Percentiles rank a stretch among this genome's conserved stretches.
Evolutionary conservation across 2,329 filamentous ascomycete genomes (phyloP).

Genomic region (Botryotinia convoluta): DNA sequence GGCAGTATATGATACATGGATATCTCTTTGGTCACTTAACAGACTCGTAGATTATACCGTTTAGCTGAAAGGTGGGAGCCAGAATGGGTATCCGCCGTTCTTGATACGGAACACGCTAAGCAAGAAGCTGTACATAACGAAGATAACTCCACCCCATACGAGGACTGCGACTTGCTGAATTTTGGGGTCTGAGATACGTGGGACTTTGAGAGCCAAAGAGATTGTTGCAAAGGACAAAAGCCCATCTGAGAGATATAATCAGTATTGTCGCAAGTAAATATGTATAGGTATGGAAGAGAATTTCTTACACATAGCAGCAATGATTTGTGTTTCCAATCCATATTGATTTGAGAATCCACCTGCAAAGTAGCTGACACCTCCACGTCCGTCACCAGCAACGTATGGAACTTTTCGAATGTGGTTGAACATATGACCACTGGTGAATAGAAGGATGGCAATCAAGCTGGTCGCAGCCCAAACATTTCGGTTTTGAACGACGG

Average conservation of each 20-base stretch:
- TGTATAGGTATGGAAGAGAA: conserved; percentile 29
- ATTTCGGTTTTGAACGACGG: conserved; percentile 84
- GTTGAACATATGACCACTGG: conserved; percentile 98
- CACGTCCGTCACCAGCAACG: conserved; percentile 77
- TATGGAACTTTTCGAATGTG: conserved; percentile 96
- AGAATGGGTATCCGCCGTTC: conserved; percentile 94
- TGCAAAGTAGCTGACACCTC: conserved; percentile 87
- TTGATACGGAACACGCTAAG: conserved; percentile 92
- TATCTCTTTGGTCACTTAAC: neutral
- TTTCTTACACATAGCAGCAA: conserved; percentile 86
- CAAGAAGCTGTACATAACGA: conserved; percentile 88
- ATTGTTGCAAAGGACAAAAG: conserved; percentile 87
- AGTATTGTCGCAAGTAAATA: conserved; percentile 15
- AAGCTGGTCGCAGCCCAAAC: conserved; percentile 90
- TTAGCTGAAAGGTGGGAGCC: conserved; percentile 73
- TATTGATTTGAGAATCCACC: conserved; percentile 90
- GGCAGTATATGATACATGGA: conserved; percentile 15
- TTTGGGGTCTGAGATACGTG: conserved; percentile 75
- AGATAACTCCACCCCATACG: conserved; percentile 72
- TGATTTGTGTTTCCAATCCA: conserved; percentile 91
- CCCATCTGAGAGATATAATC: conserved; percentile 53
- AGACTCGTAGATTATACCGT: neutral
- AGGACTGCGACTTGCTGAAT: conserved; percentile 79
- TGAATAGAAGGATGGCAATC: conserved; percentile 88
- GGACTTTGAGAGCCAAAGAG: conserved; percentile 85